These are phyloP conservation scores for Colletotrichum spinosum DNA, from an alignment of 2,329 filamentous ascomycete species.

Conservation along the genomic window DNA sequence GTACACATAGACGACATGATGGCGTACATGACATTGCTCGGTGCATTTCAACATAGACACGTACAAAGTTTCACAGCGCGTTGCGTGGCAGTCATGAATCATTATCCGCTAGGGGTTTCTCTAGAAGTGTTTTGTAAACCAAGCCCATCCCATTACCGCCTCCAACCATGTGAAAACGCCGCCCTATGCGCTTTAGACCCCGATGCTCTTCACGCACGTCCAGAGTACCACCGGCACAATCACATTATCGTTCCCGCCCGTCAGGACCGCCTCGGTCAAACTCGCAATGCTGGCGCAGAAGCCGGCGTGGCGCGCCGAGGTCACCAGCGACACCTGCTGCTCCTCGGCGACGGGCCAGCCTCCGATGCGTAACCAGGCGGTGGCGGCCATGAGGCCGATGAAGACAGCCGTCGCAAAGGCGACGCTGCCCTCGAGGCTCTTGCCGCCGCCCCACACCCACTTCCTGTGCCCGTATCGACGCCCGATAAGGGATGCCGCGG, in stretches of 20 bases:
- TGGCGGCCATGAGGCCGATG: conserved; percentile 76
- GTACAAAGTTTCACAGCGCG: no score
- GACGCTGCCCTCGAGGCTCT: conserved; percentile 88
- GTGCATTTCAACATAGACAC: no score
- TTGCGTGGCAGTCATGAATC: no score
- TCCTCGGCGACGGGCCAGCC: conserved; percentile 80
- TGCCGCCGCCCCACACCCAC: conserved; percentile 97
- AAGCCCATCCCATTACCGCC: no score
- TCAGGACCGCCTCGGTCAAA: conserved; percentile 93
- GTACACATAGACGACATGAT: no score
- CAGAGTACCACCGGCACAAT: conserved; percentile 94
- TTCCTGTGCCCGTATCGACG: conserved; percentile 87
- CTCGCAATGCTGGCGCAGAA: conserved; percentile 85
- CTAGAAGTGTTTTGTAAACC: no score
- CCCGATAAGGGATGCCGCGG: conserved; percentile 90
- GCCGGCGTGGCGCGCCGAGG: conserved; percentile 76
- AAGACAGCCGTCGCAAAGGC: conserved; percentile 88
- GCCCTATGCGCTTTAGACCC: conserved; percentile 54
- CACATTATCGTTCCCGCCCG: conserved; percentile 98
- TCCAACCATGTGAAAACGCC: conserved; percentile 20
- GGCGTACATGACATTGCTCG: no score
- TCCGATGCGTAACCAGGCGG: conserved; percentile 80
- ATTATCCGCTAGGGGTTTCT: no score
- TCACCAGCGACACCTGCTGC: conserved; percentile 67
- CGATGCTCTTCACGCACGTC: conserved; percentile 86